Percentiles rank a stretch among this genome's conserved stretches.
Conservation (phyloP, 129 eudicot species). For the Heracleum sosnowskyi region DNA sequence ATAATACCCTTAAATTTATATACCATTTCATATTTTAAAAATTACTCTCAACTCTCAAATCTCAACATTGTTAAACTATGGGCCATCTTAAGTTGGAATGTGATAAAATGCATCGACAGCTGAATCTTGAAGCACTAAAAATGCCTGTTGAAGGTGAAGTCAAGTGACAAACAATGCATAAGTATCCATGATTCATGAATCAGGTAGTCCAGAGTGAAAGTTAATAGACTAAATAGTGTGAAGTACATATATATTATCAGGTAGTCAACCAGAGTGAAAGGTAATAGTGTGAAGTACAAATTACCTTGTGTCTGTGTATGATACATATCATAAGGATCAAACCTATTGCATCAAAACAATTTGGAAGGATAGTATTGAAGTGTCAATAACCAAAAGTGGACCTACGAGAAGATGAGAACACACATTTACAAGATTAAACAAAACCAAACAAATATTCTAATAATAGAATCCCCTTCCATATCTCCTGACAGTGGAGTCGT, state of each 20-base stretch:
- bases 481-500: not conserved
- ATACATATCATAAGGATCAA: constrained; percentile 98
- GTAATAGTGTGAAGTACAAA: not conserved
- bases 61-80: too few relatives aligned
- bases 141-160: not conserved
- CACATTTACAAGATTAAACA: not conserved
- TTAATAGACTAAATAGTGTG: too few relatives aligned
- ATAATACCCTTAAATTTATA: too few relatives aligned
- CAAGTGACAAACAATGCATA: not conserved
- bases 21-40: too few relatives aligned
- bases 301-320: constrained; percentile 95
- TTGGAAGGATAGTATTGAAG: too few relatives aligned
- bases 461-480: not conserved
- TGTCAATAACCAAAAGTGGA: too few relatives aligned
- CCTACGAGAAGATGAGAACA: constrained; percentile 11
- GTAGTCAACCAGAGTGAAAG: too few relatives aligned
- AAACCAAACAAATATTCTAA: not conserved
- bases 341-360: constrained; percentile 90
- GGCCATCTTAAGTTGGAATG: not conserved
- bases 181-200: constrained; percentile 1
- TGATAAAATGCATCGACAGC: too few relatives aligned
- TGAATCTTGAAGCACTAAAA: not conserved
- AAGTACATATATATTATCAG: too few relatives aligned
- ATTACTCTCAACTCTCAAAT: too few relatives aligned
- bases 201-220: not conserved